Base-by-base conservation (phyloP, 768 basidiomycete genomes). In the Russula compacta region DNA sequence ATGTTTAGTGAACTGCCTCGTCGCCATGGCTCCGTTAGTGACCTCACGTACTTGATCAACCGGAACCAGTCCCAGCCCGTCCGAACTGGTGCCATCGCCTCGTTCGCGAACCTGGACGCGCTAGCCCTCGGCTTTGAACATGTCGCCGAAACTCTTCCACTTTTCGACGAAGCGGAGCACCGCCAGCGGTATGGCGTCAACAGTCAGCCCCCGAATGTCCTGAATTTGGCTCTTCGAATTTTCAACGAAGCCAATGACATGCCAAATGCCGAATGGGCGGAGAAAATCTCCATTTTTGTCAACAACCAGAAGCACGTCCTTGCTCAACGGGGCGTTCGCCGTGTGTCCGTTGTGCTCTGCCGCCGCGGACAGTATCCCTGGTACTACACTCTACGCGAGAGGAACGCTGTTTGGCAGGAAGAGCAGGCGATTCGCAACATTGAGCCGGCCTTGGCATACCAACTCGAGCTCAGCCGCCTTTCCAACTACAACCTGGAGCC, bases 381-480 rank as follows among this genome's bases (percentile, higher is more conserved):
- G 69, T 98, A 95, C 80, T 92, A 85, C 78, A 98, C 97, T 53
- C 76, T 98, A 15, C 87, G 95, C 58, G 83, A 86, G 54, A 76
- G 78, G 62, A 80, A 83, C 44, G 84, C 81, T 14, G 72, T 73
- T 15, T 99, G 97, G 97, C 81, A 78, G 52, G 97, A 99, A 79
- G 92, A 98, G 72, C 84, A 92, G 71, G 87, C 94, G 14, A 95
- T 99, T 72, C 89, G 97, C 72, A 97, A 98, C 76, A 94, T 97
- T 61, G 97, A 99, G 72, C 97, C 97, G 21, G 97, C 97, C 29
- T 80, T 98, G 44, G 97, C 97, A 35, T 98, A 92, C 83, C 97
- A 98, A 75, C 81, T 99, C 53, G 97, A 99, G 72, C 86, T 99
- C 62, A 90, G 88, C 73, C 92, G 97, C 49, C 81, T 99, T 58